These are phyloP conservation scores for Aspergillus ostianus DNA, from an alignment of 495 filamentous ascomycete genomes.

Conservation along the genomic window DNA sequence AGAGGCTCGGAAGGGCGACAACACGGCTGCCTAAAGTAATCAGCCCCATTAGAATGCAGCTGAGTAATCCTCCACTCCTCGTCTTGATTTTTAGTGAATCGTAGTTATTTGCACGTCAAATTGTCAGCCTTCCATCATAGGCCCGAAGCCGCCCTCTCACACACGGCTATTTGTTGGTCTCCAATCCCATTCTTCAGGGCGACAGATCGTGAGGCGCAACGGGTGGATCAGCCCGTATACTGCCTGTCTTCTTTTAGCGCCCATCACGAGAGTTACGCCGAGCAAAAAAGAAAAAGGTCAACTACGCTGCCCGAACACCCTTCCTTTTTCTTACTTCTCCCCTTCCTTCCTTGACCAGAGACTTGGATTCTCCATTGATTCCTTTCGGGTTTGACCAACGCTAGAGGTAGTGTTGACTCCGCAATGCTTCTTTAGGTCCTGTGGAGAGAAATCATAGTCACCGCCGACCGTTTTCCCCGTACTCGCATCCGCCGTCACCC, in stretches of 20 bases:
- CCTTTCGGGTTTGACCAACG: not conserved
- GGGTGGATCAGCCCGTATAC: not conserved
- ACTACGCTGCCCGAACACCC: not conserved
- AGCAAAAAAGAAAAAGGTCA: constrained; percentile 1
- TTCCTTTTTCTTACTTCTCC: not conserved
- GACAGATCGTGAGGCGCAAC: not conserved
- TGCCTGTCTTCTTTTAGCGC: constrained; percentile 7
- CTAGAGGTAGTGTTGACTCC: constrained; percentile 3
- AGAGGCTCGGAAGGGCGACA: not conserved
- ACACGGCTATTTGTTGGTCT: not conserved
- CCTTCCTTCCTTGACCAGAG: constrained; percentile 1
- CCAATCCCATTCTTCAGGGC: not conserved
- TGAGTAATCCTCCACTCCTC: constrained; percentile 5
- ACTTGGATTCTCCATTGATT: not conserved
- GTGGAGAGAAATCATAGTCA: constrained; percentile 4
- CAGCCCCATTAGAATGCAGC: not conserved
- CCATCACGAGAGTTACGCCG: constrained; percentile 3
- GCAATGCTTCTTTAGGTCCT: constrained; percentile 18
- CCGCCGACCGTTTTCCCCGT: constrained; percentile 14
- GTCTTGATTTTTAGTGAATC: not conserved
- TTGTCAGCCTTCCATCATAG: not conserved
- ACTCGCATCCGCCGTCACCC: constrained; percentile 6
- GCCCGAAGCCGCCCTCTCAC: not conserved
- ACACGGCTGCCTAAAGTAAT: constrained; percentile 5
- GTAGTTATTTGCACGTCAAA: not conserved